Conservation (phyloP, 2,329 filamentous ascomycete species). For the Xylaria multiplex region DNA sequence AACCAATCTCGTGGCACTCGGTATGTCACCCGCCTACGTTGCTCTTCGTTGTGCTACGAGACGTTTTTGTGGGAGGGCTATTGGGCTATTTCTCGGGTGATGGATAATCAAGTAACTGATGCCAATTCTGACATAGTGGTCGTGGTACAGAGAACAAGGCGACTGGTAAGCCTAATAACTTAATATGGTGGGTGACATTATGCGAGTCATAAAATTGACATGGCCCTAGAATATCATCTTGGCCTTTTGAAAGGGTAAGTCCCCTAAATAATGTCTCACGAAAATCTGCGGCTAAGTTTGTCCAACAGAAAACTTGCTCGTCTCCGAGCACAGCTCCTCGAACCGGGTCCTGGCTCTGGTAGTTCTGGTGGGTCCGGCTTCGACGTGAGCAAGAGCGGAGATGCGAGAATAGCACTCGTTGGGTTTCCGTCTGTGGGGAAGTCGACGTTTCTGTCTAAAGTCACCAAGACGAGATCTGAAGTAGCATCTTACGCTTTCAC, state of each 20-base stretch:
- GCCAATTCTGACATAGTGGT: conserved; percentile 40
- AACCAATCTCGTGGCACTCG: conserved; percentile 18
- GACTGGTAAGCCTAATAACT: conserved; percentile 74
- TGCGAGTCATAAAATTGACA: conserved; percentile 26
- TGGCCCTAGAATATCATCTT: conserved; percentile 86
- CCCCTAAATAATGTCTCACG: neutral
- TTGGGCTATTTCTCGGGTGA: conserved; percentile 19
- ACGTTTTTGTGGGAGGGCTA: conserved; percentile 18
- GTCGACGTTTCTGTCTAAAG: conserved; percentile 98
- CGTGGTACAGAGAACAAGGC: conserved; percentile 89
- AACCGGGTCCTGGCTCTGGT: conserved; percentile 83
- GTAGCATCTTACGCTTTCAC: conserved; percentile 98
- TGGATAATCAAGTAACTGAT: conserved; percentile 28
- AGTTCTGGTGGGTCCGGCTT: conserved; percentile 85
- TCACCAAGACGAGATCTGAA: conserved; percentile 97
- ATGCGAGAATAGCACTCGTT: conserved; percentile 95
- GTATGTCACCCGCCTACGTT: conserved; percentile 11
- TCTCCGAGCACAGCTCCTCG: conserved; percentile 90
- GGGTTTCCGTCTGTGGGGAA: conserved; percentile 99
- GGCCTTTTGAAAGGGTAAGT: conserved; percentile 93
- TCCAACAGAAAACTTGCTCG: conserved; percentile 86
- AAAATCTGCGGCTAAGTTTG: conserved; percentile 22
- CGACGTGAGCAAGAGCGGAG: conserved; percentile 94
- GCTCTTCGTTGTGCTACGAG: conserved; percentile 24
- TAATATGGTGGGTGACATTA: neutral